Conservation (phyloP, 306 rosid genomes). For the Dryas alaskensis region DNA sequence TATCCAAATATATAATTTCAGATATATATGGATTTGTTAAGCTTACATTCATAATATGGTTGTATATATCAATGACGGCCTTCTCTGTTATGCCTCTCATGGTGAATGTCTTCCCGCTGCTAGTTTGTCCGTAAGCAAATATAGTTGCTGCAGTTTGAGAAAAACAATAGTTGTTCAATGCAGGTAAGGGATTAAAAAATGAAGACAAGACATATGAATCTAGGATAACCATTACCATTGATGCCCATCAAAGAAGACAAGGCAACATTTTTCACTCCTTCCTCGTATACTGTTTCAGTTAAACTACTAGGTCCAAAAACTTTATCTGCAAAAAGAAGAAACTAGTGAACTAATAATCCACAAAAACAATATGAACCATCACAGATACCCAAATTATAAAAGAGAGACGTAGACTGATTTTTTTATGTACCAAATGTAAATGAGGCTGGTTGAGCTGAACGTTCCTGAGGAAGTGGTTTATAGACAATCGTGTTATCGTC, state of each 20-base stretch:
- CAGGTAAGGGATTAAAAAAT: not conserved
- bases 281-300: conserved; percentile 88
- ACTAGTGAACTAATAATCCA: conserved; percentile 1
- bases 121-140: conserved; percentile 98
- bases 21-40: not conserved
- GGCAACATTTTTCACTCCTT: conserved; percentile 92
- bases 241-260: conserved; percentile 92
- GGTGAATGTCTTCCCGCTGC: conserved; percentile 98
- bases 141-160: conserved; percentile 68
- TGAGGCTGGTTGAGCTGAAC: conserved; percentile 59
- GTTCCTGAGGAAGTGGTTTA: conserved; percentile 68
- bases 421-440: conserved; percentile 75
- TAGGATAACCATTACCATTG: conserved; percentile 57
- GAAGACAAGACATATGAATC: not conserved
- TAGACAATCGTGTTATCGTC: conserved; percentile 67
- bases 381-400: not conserved
- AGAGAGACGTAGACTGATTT: not conserved
- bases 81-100: conserved; percentile 99
- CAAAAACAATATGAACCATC: not conserved
- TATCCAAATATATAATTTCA: not conserved
- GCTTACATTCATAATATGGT: conserved; percentile 77
- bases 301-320: conserved; percentile 71
- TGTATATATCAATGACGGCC: conserved; percentile 89
- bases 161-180: conserved; percentile 13
- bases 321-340: conserved; percentile 59